Conservation (phyloP, 2,329 filamentous ascomycete genomes). For the Ceratocystis ficicola region DNA sequence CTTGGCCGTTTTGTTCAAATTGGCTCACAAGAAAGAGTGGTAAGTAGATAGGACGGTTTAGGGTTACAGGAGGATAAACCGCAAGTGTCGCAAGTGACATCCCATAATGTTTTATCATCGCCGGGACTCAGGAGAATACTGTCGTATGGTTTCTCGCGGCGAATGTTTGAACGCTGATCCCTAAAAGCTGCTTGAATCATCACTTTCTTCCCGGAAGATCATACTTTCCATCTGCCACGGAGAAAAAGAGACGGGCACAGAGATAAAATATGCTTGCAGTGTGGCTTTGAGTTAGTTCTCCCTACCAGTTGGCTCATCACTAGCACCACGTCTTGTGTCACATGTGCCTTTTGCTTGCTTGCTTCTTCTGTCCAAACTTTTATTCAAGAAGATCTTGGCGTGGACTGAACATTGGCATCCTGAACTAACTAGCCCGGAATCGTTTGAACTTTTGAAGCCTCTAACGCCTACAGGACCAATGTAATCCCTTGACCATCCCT, state of each 20-base stretch:
- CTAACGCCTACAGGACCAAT: not conserved
- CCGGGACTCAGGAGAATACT: not conserved
- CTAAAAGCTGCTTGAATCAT: too few relatives aligned
- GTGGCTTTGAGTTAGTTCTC: not conserved
- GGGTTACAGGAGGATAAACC: not conserved
- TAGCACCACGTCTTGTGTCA: not conserved
- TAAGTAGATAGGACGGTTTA: not conserved
- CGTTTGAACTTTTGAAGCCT: constrained; percentile 11
- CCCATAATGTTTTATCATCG: not conserved
- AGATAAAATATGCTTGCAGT: not conserved
- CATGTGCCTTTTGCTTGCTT: not conserved
- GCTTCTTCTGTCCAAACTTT: not conserved
- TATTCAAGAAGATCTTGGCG: not conserved
- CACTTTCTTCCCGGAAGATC: not conserved
- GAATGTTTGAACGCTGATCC: too few relatives aligned
- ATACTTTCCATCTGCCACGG: not conserved
- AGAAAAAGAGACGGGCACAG: not conserved
- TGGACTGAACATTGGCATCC: not conserved
- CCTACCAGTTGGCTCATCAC: not conserved
- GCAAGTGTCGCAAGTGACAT: not conserved
- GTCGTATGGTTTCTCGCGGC: not conserved
- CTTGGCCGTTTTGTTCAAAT: too few relatives aligned
- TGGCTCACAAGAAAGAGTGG: too few relatives aligned
- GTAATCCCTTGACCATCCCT: not conserved
- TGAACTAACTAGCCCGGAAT: not conserved